Evolutionary conservation across 306 rosid genomes (phyloP).

Genomic region (Morella rubra): DNA sequence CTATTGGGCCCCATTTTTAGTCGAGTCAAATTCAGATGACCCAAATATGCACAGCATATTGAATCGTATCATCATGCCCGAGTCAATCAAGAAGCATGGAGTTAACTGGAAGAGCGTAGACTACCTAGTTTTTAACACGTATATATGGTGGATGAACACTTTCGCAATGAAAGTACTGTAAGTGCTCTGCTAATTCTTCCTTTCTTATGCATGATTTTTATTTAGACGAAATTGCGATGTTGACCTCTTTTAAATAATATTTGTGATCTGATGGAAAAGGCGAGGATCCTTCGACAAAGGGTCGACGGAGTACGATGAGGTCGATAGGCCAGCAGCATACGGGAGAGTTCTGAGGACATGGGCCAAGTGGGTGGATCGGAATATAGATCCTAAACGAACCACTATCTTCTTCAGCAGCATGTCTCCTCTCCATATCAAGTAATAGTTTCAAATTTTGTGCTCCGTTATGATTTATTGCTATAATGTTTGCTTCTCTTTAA

Average conservation of each 20-base stretch:
- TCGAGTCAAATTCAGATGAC: slow-evolving; percentile 95
- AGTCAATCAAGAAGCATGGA: slow-evolving; percentile 81
- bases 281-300: slow-evolving; percentile 89
- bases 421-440: slow-evolving; percentile 99
- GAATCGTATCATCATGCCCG: slow-evolving; percentile 87
- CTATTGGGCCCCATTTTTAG: slow-evolving; percentile 95
- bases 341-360: slow-evolving; percentile 69
- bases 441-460: slow-evolving; percentile 15
- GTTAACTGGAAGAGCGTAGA: slow-evolving; percentile 77
- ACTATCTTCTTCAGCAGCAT: slow-evolving; percentile 77
- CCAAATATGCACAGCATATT: slow-evolving; percentile 81
- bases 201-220: not conserved
- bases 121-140: slow-evolving; percentile 82
- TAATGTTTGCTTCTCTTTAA: not conserved
- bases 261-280: slow-evolving; percentile 34
- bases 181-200: slow-evolving; percentile 24
- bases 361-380: slow-evolving; percentile 76
- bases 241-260: slow-evolving; percentile 11
- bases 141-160: slow-evolving; percentile 99
- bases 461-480: not conserved
- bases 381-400: slow-evolving; percentile 75
- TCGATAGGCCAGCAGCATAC: slow-evolving; percentile 64
- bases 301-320: slow-evolving; percentile 69
- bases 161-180: slow-evolving; percentile 79
- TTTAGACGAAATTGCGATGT: not conserved